Percentiles rank a stretch among this genome's conserved stretches.
phyloP scores from a whole-genome alignment of 2,329 filamentous ascomycete species.

The Alternaria infectoria region DNA sequence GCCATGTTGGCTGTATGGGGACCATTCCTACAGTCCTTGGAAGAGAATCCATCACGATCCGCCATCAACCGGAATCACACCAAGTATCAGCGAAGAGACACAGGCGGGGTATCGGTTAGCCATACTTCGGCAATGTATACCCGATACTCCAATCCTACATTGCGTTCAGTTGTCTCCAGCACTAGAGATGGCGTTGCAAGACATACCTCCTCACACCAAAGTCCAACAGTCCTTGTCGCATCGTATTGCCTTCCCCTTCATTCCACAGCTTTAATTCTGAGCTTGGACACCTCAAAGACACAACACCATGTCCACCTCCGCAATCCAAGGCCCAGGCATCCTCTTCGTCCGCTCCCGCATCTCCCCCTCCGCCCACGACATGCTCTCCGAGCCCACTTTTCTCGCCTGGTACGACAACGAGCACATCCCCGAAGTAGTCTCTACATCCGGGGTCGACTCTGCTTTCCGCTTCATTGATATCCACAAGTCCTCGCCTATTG shows the following conservation, averaged over 20 bases:
- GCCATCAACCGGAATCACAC: too few species aligned
- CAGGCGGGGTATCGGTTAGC: neutral
- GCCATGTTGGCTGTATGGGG: neutral
- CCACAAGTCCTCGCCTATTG: constrained; percentile 22
- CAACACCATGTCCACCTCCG: neutral
- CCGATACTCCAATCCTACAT: neutral
- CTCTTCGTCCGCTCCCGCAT: constrained; percentile 26
- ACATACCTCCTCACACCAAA: neutral
- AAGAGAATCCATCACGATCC: neutral
- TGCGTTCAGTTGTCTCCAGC: neutral
- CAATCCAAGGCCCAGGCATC: constrained; percentile 17
- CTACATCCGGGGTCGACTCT: constrained; percentile 41
- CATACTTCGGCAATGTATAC: neutral
- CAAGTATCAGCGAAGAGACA: too few species aligned
- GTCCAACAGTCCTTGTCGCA: neutral
- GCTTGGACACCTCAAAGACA: neutral
- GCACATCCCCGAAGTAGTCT: constrained; percentile 49
- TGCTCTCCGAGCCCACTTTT: constrained; percentile 40
- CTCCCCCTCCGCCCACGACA: constrained; percentile 32
- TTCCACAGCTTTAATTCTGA: too few species aligned
- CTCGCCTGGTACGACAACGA: constrained; percentile 51
- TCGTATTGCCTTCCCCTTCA: neutral
- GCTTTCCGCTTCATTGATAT: constrained; percentile 44
- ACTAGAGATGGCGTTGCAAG: neutral
- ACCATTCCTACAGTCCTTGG: too few species aligned